phyloP scores from a whole-genome alignment of 805 yeast species.

The Novakomyces olei region DNA sequence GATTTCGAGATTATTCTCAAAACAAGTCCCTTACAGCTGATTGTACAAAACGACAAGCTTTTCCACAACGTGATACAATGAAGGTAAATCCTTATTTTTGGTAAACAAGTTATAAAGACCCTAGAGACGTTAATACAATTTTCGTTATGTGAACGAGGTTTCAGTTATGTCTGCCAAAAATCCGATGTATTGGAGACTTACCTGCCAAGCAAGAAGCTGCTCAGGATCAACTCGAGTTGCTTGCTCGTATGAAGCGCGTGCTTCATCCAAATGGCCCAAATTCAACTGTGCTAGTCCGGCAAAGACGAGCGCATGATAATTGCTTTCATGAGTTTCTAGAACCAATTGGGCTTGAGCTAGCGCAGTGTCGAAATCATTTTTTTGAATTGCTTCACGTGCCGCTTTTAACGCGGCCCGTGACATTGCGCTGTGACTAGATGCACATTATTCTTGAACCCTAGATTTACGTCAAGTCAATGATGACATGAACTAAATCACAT shows the following conservation, averaged over 20 bases:
- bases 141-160: too few species aligned
- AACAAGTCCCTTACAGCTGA: too few species aligned
- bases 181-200: not conserved
- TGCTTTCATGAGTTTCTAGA: conserved; percentile 30
- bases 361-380: conserved; percentile 40
- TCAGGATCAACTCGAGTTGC: conserved; percentile 22
- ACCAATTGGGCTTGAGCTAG: conserved; percentile 33
- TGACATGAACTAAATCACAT: too few species aligned
- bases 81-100: too few species aligned
- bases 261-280: conserved; percentile 21
- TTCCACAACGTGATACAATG: too few species aligned
- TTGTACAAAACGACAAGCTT: too few species aligned
- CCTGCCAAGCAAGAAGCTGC: conserved; percentile 60
- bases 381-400: conserved; percentile 15
- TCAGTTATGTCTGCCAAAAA: not conserved
- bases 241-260: conserved; percentile 25
- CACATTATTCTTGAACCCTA: too few species aligned
- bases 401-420: conserved; percentile 6
- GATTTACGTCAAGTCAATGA: too few species aligned
- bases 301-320: conserved; percentile 35
- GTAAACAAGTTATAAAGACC: too few species aligned
- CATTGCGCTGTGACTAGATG: too few species aligned
- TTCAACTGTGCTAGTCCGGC: conserved; percentile 8
- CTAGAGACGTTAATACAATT: too few species aligned
- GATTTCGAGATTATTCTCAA: too few species aligned